phyloP scores from a whole-genome alignment of 2,329 filamentous ascomycete genomes.

The Beauveria varroae region DNA sequence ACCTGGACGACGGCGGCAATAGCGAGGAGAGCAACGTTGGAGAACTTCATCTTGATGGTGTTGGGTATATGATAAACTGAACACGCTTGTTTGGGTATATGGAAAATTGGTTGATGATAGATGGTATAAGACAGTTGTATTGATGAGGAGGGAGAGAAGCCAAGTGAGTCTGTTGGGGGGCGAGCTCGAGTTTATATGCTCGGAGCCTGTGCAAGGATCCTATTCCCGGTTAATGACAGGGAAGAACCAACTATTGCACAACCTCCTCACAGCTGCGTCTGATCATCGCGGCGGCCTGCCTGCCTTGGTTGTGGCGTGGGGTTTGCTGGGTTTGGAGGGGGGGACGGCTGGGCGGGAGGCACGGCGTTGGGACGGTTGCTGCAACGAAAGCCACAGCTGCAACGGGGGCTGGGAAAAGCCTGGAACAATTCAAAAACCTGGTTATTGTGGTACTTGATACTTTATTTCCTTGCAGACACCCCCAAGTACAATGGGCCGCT shows the following conservation, averaged over 20 bases:
- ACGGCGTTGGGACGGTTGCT: too few species aligned
- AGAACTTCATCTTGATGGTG: conserved; percentile 30
- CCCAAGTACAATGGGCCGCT: too few species aligned
- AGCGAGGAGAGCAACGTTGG: conserved; percentile 23
- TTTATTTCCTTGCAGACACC: too few species aligned
- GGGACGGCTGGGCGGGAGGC: too few species aligned
- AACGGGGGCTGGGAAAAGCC: too few species aligned
- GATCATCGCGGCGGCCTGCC: too few species aligned
- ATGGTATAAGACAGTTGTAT: too few species aligned
- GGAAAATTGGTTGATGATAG: background rate
- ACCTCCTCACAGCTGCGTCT: background rate
- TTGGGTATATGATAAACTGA: conserved; percentile 1
- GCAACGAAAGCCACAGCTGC: too few species aligned
- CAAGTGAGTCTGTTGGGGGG: background rate
- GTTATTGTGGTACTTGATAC: too few species aligned
- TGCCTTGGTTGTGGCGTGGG: too few species aligned
- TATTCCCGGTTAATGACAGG: background rate
- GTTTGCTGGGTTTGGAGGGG: too few species aligned
- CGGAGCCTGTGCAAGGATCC: background rate
- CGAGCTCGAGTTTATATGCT: conserved; percentile 7
- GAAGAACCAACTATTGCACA: background rate
- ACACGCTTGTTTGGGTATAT: background rate
- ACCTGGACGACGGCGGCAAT: conserved; percentile 26
- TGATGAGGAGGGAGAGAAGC: background rate
- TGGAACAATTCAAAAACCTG: too few species aligned